Evolutionary conservation across 805 yeast species (phyloP).

Genomic region (Soucietia sequanensis): DNA sequence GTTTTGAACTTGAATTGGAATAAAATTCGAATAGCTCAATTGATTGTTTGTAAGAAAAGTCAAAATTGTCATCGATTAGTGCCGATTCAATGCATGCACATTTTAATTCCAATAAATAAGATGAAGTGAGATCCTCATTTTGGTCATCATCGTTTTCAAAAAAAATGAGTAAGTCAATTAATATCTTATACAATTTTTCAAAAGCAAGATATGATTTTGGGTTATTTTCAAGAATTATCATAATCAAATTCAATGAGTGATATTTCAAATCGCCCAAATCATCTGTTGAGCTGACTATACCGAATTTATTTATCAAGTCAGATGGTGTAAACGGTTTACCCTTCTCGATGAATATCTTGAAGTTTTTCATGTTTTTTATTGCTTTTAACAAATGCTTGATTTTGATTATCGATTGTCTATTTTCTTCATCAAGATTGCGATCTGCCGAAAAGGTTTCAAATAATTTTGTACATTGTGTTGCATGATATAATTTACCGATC

Average conservation of each 20-base stretch:
- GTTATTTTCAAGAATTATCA: conserved; percentile 53
- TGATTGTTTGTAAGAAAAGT: conserved; percentile 49
- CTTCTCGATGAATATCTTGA: conserved; percentile 28
- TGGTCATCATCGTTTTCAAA: conserved; percentile 20
- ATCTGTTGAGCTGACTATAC: conserved; percentile 10
- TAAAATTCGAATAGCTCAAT: conserved; percentile 34
- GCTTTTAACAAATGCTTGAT: conserved; percentile 39
- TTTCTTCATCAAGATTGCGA: not conserved
- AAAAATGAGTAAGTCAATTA: conserved; percentile 41
- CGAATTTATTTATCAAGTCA: conserved; percentile 28
- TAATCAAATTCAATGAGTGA: conserved; percentile 32
- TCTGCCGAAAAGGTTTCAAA: conserved; percentile 9
- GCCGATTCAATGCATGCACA: conserved; percentile 67
- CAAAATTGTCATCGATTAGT: conserved; percentile 59
- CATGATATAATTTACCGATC: conserved; percentile 25
- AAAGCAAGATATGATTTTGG: conserved; percentile 47
- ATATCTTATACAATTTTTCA: conserved; percentile 39
- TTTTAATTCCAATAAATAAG: conserved; percentile 31
- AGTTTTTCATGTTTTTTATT: conserved; percentile 32
- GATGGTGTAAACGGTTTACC: conserved; percentile 39
- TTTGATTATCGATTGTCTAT: conserved; percentile 11
- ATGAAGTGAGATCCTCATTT: conserved; percentile 9
- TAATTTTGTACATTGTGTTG: conserved; percentile 24
- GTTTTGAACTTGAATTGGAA: conserved; percentile 7
- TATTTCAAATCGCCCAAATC: not conserved